phyloP scores from a whole-genome alignment of 352 stramenopile species.

The Phytophthora pluvialis region DNA sequence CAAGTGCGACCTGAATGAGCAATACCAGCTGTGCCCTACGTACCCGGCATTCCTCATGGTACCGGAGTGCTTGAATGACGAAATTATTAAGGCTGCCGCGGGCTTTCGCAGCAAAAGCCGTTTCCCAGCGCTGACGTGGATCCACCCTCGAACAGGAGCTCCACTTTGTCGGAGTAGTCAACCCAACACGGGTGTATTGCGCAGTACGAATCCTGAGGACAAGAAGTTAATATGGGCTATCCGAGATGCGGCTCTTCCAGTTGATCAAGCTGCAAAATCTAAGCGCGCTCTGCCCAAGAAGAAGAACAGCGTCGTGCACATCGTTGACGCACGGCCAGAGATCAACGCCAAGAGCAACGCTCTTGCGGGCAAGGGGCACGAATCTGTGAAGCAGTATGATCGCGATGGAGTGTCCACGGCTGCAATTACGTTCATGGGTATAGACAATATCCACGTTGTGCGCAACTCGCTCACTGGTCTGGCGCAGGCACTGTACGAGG shows the following conservation, averaged over 20 bases:
- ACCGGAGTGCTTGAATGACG: slow-evolving; percentile 61
- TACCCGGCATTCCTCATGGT: slow-evolving; percentile 83
- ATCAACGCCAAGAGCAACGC: slow-evolving; percentile 93
- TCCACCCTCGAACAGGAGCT: slow-evolving; percentile 88
- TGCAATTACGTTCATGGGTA: slow-evolving; percentile 89
- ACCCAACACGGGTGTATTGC: slow-evolving; percentile 95
- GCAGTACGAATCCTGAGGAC: slow-evolving; percentile 92
- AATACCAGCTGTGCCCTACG: slow-evolving; percentile 76
- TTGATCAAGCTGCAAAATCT: slow-evolving; percentile 37
- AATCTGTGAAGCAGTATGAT: slow-evolving; percentile 89
- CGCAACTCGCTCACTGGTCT: slow-evolving; percentile 73
- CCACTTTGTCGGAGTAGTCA: slow-evolving; percentile 94
- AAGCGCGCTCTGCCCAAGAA: slow-evolving; percentile 62
- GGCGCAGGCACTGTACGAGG: slow-evolving; percentile 78
- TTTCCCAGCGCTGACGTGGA: slow-evolving; percentile 90
- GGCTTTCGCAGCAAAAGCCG: slow-evolving; percentile 81
- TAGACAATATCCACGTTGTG: slow-evolving; percentile 90
- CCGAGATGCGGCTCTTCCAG: slow-evolving; percentile 75
- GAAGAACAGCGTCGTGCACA: slow-evolving; percentile 80
- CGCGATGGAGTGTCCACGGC: slow-evolving; percentile 71
- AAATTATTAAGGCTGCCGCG: slow-evolving; percentile 70
- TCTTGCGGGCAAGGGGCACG: slow-evolving; percentile 89
- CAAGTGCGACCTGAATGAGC: slow-evolving; percentile 59
- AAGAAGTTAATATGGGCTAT: slow-evolving; percentile 90
- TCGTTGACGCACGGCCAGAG: slow-evolving; percentile 90